phyloP scores from a whole-genome alignment of 306 rosid genomes.

The Inga laurina region DNA sequence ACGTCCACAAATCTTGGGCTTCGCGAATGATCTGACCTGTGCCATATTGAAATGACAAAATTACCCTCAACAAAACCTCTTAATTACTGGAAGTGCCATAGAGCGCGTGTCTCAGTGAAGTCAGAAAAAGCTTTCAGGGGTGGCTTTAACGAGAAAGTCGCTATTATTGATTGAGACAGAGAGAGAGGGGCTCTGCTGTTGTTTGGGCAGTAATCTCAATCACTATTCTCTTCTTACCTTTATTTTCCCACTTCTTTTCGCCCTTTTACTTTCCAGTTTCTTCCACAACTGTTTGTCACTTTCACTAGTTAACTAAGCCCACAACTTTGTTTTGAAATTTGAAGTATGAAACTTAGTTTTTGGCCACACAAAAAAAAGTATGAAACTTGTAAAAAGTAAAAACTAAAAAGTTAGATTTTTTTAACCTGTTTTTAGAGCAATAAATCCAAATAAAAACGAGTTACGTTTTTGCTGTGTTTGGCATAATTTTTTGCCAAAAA shows the following conservation, averaged over 20 bases:
- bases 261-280: not conserved
- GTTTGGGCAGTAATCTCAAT: no score
- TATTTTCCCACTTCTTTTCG: not conserved
- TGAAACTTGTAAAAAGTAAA: no score
- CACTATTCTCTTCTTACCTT: not conserved
- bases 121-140: not conserved
- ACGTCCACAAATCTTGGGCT: slow-evolving; percentile 58
- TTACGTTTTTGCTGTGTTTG: no score
- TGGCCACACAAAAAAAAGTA: no score
- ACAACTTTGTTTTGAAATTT: no score
- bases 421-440: no score
- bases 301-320: no score
- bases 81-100: not conserved
- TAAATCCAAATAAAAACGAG: no score
- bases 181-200: no score
- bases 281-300: not conserved
- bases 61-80: not conserved
- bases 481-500: no score
- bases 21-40: not conserved
- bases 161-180: not conserved
- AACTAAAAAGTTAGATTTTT: no score
- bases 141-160: slow-evolving; percentile 8
- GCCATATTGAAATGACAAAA: not conserved
- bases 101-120: not conserved
- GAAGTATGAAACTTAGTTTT: no score